Evolutionary conservation across 1,284 basidiomycete genomes (phyloP).

Genomic region (Fomitopsis schrenkii): DNA sequence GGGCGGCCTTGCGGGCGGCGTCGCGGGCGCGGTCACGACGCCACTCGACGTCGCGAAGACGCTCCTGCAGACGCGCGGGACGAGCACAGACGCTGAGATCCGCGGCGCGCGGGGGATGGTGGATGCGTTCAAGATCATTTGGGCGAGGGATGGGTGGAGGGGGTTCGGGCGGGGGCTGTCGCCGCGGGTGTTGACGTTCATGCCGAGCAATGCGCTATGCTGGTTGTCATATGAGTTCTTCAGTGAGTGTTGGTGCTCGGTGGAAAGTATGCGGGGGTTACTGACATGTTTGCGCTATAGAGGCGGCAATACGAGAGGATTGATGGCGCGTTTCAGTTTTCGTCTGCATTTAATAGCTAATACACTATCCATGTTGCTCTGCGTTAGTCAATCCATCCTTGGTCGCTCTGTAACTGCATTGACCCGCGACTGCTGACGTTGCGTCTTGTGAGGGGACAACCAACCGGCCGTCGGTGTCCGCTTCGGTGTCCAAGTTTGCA

Average conservation of each 20-base stretch:
- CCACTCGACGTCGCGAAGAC: slow-evolving; percentile 99
- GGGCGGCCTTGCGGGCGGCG: slow-evolving; percentile 89
- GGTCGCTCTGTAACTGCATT: background rate
- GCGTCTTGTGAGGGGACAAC: background rate
- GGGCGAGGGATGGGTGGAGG: slow-evolving; percentile 77
- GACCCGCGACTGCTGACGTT: background rate
- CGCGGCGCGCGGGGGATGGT: slow-evolving; percentile 81
- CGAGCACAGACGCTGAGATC: slow-evolving; percentile 79
- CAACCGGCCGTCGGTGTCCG: background rate
- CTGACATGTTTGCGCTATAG: slow-evolving; percentile 33
- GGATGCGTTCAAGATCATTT: slow-evolving; percentile 89
- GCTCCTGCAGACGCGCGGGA: slow-evolving; percentile 91
- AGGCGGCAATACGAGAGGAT: slow-evolving; percentile 59
- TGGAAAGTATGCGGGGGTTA: background rate
- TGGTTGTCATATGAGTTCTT: slow-evolving; percentile 98
- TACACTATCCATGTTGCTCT: slow-evolving; percentile 1
- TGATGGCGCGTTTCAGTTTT: slow-evolving; percentile 2
- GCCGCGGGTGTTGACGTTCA: slow-evolving; percentile 91
- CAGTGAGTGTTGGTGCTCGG: slow-evolving; percentile 59
- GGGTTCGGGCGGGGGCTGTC: slow-evolving; percentile 89
- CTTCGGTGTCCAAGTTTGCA: background rate
- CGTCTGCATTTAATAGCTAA: background rate
- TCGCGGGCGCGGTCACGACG: slow-evolving; percentile 94
- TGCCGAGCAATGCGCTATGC: slow-evolving; percentile 96
- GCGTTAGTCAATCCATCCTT: background rate